Evolutionary conservation across 148 eudicot genomes (phyloP).

Genomic region (Linanthus parryae): DNA sequence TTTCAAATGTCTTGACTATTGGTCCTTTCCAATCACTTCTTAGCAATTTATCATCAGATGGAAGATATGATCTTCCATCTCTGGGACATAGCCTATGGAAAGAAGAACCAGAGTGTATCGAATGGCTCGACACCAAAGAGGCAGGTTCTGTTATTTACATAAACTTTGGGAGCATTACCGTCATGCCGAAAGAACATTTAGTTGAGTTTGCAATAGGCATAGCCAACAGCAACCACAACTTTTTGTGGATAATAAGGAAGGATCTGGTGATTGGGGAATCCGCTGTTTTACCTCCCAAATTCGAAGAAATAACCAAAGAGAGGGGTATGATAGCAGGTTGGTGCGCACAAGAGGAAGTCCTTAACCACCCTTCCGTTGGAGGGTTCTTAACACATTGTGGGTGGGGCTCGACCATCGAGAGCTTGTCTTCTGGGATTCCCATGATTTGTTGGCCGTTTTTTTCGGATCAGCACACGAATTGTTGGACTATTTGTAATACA

Average conservation of each 20-base stretch:
- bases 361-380: slow-evolving; percentile 8
- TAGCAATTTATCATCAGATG: not conserved
- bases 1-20: slow-evolving; percentile 6
- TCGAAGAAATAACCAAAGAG: slow-evolving; percentile 7
- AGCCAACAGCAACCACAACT: slow-evolving; percentile 34
- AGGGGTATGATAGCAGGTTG: slow-evolving; percentile 8
- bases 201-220: slow-evolving; percentile 28
- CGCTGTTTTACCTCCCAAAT: slow-evolving; percentile 4
- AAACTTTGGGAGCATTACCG: slow-evolving; percentile 7
- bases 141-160: slow-evolving; percentile 24
- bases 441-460: slow-evolving; percentile 61
- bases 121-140: slow-evolving; percentile 31
- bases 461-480: slow-evolving; percentile 49
- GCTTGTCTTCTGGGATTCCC: slow-evolving; percentile 41
- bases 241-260: slow-evolving; percentile 50
- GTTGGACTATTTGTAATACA: slow-evolving; percentile 32
- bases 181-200: slow-evolving; percentile 25
- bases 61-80: not conserved
- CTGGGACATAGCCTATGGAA: slow-evolving; percentile 8
- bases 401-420: slow-evolving; percentile 29
- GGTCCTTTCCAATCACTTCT: slow-evolving; percentile 30
- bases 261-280: slow-evolving; percentile 19
- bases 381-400: slow-evolving; percentile 8
- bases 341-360: slow-evolving; percentile 15
- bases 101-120: slow-evolving; percentile 22